Base-by-base conservation (phyloP, 2,329 filamentous ascomycete genomes). In the Aspergillus fructus region DNA sequence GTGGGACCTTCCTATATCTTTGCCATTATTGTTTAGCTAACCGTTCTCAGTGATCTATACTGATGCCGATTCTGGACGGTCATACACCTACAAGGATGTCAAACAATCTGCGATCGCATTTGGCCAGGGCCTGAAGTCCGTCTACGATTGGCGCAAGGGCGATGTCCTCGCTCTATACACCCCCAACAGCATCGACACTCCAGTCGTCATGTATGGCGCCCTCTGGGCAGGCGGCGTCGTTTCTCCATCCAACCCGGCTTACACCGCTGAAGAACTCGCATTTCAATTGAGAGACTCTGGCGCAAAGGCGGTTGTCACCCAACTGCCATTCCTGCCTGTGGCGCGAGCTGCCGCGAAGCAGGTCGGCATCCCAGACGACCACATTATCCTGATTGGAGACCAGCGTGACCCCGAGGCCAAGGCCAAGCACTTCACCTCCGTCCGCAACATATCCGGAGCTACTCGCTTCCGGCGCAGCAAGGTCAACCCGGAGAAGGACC, bases 191-290 rank as follows among this genome's bases (percentile, higher is more conserved):
- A 89, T 97, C 69, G 93, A 97, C 72, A 91, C 88, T 0, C 88
- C 91, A 0, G 79, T 88, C 3, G 75, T 92, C 47, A 90, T 85
- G 73, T 91, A 90, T 80, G 93, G 92, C 27, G 82, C 85, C 9
- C 85, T 89, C 63, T 97, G 91, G 89, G 89, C 91, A 0, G 93
- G 92, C 46, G 92, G 90, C 30, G 79, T 91, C 51, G 77, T 91
- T 11, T 91, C 88, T n/a, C 91, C 93, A 0, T 92, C 91, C 3
- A 97, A 97, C 69, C 92, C 93, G 19, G 86, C 87, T 4, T 96
- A 96, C 75, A 96, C 90, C 0, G 84, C 84, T 12, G 85, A 91
- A 9, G 93, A 97, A 75, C 82, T 97, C 34, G 86, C 89, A 4
- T 92, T 90, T 68, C 93, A 97, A 76, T 82, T 97, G 59, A 85